Percentiles rank a stretch among this genome's conserved stretches.
phyloP scores from a whole-genome alignment of 768 basidiomycete species.

The Amanita polypyramis region DNA sequence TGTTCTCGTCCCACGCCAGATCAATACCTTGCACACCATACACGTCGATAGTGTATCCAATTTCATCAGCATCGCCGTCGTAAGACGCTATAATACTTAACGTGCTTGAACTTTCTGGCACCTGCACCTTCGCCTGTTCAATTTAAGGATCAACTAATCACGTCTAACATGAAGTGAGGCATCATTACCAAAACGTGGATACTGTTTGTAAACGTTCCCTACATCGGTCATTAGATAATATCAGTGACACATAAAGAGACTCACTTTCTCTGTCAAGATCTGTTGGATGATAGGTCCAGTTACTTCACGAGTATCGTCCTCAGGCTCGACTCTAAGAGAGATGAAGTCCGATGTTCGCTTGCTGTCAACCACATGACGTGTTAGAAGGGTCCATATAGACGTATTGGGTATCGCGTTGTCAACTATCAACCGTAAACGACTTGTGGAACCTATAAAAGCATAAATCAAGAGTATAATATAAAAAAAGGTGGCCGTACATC shows the following conservation, averaged over 20 bases:
- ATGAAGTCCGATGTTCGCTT: constrained; percentile 55
- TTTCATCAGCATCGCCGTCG: constrained; percentile 49
- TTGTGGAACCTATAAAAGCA: constrained; percentile 23
- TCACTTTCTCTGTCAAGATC: constrained; percentile 29
- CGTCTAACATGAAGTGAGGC: constrained; percentile 5
- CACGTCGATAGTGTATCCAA: constrained; percentile 60
- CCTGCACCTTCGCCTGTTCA: constrained; percentile 23
- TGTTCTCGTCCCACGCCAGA: constrained; percentile 38
- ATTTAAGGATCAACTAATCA: not conserved
- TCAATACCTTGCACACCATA: constrained; percentile 30
- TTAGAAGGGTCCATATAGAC: constrained; percentile 69
- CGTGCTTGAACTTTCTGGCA: constrained; percentile 27
- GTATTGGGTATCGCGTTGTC: constrained; percentile 15
- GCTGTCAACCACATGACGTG: constrained; percentile 62
- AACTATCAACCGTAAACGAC: constrained; percentile 26
- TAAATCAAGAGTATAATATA: not conserved
- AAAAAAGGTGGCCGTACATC: constrained; percentile 13
- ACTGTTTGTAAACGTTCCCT: constrained; percentile 46
- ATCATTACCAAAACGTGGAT: constrained; percentile 33
- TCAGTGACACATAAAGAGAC: not conserved
- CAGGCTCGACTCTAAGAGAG: constrained; percentile 44
- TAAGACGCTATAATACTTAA: constrained; percentile 56
- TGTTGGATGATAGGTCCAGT: constrained; percentile 15
- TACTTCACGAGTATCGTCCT: constrained; percentile 24
- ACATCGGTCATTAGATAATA: not conserved